Percentiles rank a stretch among this genome's conserved stretches.
phyloP scores from a whole-genome alignment of 2,329 filamentous ascomycete genomes.

The Penicillium sp. region DNA sequence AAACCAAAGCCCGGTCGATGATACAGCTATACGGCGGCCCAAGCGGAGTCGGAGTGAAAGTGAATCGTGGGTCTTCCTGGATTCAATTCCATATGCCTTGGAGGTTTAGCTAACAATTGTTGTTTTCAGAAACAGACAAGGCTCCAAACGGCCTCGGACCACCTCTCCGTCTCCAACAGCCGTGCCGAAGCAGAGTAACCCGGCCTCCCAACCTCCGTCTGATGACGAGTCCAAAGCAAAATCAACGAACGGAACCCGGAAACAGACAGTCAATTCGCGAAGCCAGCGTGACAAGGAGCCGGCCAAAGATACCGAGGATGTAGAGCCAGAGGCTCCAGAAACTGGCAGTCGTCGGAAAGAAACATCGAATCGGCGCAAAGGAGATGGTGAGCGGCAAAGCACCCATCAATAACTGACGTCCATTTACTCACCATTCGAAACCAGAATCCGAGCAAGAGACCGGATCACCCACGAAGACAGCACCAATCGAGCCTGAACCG shows the following conservation, averaged over 20 bases:
- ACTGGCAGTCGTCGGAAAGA: constrained; percentile 75
- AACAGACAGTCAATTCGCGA: constrained; percentile 55
- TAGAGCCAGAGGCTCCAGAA: constrained; percentile 68
- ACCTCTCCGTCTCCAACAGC: constrained; percentile 68
- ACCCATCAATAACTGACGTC: not conserved
- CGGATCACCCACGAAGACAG: constrained; percentile 50
- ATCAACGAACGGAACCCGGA: constrained; percentile 48
- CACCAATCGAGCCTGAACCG: constrained; percentile 37
- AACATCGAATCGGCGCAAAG: constrained; percentile 72
- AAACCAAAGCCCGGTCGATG: constrained; percentile 53
- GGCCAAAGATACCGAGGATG: constrained; percentile 52
- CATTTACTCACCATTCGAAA: constrained; percentile 36
- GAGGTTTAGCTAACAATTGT: constrained; percentile 23
- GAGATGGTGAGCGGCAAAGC: constrained; percentile 60
- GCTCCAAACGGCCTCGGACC: constrained; percentile 77
- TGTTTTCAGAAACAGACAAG: constrained; percentile 60
- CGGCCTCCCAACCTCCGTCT: constrained; percentile 47
- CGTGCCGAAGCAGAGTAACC: constrained; percentile 46
- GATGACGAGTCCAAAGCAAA: constrained; percentile 61
- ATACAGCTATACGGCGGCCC: constrained; percentile 57
- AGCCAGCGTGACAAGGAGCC: constrained; percentile 49
- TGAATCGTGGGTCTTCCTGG: constrained; percentile 69
- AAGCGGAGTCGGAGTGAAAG: constrained; percentile 88
- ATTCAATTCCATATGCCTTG: constrained; percentile 4
- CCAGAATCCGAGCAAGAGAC: constrained; percentile 69